Evolutionary conservation across 164 flowering plant genomes (phyloP).

Genomic region (Cinnamomum chago): DNA sequence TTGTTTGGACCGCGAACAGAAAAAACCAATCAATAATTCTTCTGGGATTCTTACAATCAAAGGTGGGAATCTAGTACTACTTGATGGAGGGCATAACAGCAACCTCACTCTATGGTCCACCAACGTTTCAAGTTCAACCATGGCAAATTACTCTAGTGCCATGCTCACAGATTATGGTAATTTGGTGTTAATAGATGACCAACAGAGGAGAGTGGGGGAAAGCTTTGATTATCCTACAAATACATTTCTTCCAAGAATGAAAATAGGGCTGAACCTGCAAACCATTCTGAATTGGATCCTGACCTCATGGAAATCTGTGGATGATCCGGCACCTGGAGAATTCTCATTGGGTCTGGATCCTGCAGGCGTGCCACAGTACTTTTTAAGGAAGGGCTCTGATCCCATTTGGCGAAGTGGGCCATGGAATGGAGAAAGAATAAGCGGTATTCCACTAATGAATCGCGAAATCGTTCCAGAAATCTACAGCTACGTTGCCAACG

Average conservation of each 20-base stretch:
- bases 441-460: conserved; percentile 12
- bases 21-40: not conserved
- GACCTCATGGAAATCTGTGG: conserved; percentile 10
- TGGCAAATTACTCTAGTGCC: not conserved
- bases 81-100: not conserved
- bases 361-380: not conserved
- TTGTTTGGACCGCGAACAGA: no score
- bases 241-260: not conserved
- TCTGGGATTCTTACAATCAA: conserved; percentile 7
- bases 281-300: not conserved
- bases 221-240: conserved; percentile 7
- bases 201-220: not conserved
- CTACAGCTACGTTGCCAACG: not conserved
- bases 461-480: conserved; percentile 1
- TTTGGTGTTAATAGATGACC: no score
- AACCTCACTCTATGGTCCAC: conserved; percentile 16
- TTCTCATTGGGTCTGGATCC: conserved; percentile 4
- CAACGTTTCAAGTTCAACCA: not conserved
- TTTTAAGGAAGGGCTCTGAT: not conserved
- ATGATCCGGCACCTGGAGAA: conserved; percentile 11
- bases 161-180: no score
- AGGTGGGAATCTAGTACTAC: conserved; percentile 14
- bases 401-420: conserved; percentile 7
- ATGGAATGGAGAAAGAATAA: conserved; percentile 7
- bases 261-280: not conserved